Conservation (phyloP, 2,329 filamentous ascomycete species). For the Neophaeococcomyces mojaviensis region DNA sequence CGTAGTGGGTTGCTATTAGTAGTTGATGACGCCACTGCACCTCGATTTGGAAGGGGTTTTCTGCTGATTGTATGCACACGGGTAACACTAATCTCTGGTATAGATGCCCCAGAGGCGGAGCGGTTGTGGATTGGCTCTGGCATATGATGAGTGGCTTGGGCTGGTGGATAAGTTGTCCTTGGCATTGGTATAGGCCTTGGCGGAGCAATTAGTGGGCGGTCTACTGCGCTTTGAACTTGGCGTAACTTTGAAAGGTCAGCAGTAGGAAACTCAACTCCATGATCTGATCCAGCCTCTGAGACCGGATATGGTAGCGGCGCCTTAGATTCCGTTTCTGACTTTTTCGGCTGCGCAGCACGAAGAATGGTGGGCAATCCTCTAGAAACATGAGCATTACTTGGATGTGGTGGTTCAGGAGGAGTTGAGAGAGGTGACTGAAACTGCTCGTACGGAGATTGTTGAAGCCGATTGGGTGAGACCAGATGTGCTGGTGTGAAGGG, state of each 20-base stretch:
- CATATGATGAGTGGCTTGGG: neutral
- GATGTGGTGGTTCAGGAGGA: no score
- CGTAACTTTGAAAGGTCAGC: neutral
- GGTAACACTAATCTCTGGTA: slow-evolving; percentile 6
- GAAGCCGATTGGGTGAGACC: no score
- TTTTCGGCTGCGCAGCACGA: neutral
- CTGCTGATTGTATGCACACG: slow-evolving; percentile 6
- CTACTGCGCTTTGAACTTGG: neutral
- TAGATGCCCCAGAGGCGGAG: neutral
- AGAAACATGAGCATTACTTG: no score
- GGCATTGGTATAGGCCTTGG: neutral
- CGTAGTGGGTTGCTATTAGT: neutral
- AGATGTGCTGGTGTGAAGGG: no score
- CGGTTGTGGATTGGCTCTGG: neutral
- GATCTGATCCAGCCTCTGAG: neutral
- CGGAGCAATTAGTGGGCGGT: neutral
- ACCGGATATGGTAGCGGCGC: slow-evolving; percentile 2
- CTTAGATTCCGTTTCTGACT: neutral
- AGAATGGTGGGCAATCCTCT: no score
- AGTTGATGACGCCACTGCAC: neutral
- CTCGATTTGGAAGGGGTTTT: slow-evolving; percentile 1
- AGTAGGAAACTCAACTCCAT: neutral
- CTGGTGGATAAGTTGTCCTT: neutral
- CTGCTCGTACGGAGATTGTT: no score
- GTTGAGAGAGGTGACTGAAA: no score